Percentiles rank a stretch among this genome's conserved stretches.
These are phyloP conservation scores for Synchytrium microbalum DNA, from an alignment of 371 early-diverging fungal genomes.

Conservation along the genomic window DNA sequence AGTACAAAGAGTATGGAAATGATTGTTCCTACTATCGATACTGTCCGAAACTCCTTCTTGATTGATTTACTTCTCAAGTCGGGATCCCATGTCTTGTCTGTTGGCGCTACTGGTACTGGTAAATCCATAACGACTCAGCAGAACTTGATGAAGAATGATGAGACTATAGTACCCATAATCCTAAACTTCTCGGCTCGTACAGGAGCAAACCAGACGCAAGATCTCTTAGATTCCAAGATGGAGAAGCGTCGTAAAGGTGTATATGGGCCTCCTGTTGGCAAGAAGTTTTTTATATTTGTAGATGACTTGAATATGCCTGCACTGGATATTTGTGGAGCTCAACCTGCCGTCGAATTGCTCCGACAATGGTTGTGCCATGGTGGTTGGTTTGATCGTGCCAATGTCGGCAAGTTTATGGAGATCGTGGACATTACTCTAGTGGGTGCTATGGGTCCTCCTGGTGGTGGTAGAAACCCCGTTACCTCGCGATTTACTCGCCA, in stretches of 20 bases:
- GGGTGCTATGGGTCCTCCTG: slow-evolving; percentile 52
- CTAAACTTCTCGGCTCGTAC: slow-evolving; percentile 53
- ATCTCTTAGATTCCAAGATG: slow-evolving; percentile 46
- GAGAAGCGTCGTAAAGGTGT: slow-evolving; percentile 54
- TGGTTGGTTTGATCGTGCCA: slow-evolving; percentile 55
- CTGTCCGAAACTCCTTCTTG: slow-evolving; percentile 43
- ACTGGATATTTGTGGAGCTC: slow-evolving; percentile 48
- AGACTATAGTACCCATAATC: slow-evolving; percentile 35
- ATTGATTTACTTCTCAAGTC: slow-evolving; percentile 38
- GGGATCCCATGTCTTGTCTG: slow-evolving; percentile 41
- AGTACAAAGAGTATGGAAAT: slow-evolving; percentile 25
- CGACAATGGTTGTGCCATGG: slow-evolving; percentile 49
- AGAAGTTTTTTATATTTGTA: slow-evolving; percentile 41
- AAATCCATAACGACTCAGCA: slow-evolving; percentile 46
- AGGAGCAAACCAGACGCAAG: slow-evolving; percentile 50
- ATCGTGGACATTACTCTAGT: slow-evolving; percentile 46
- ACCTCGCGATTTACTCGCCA: slow-evolving; percentile 47
- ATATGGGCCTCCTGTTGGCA: slow-evolving; percentile 52
- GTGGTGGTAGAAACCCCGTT: slow-evolving; percentile 51
- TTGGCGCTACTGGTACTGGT: slow-evolving; percentile 53
- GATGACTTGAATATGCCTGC: slow-evolving; percentile 56
- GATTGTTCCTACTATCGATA: slow-evolving; percentile 51
- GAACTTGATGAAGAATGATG: slow-evolving; percentile 39
- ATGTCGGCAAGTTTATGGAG: slow-evolving; percentile 53
- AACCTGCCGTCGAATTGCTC: slow-evolving; percentile 50